Evolutionary conservation across 495 filamentous ascomycete species (phyloP).

Genomic region (Lasiosphaeria hispida): DNA sequence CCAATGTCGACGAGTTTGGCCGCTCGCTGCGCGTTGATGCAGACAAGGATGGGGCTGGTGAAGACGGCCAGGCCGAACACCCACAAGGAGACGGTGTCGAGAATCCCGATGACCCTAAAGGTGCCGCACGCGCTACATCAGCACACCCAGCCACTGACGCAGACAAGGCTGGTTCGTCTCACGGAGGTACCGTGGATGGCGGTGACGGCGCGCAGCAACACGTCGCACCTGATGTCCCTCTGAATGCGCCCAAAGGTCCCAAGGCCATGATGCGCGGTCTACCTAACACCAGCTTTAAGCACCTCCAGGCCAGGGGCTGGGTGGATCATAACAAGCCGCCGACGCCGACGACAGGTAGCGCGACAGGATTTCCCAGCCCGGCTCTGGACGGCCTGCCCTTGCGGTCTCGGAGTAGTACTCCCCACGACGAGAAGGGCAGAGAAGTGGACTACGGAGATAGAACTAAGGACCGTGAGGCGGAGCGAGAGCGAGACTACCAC

Average conservation of each 20-base stretch:
- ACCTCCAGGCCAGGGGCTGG: constrained; percentile 49
- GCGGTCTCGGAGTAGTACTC: constrained; percentile 43
- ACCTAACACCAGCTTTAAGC: constrained; percentile 67
- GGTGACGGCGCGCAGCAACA: constrained; percentile 4
- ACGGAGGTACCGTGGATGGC: constrained; percentile 5
- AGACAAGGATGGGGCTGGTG: constrained; percentile 13
- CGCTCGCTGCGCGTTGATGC: constrained; percentile 40
- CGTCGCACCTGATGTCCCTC: constrained; percentile 44
- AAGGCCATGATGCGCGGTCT: constrained; percentile 89
- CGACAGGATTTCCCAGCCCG: constrained; percentile 33
- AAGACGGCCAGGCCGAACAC: constrained; percentile 29
- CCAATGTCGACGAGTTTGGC: constrained; percentile 54
- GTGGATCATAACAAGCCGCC: constrained; percentile 39
- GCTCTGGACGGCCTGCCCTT: constrained; percentile 25
- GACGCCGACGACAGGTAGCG: constrained; percentile 35
- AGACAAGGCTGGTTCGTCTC: constrained; percentile 6
- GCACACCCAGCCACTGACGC: not conserved
- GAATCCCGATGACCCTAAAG: constrained; percentile 9
- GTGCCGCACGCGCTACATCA: constrained; percentile 3
- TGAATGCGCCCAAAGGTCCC: constrained; percentile 82
- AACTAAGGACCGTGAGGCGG: constrained; percentile 22
- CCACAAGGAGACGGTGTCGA: constrained; percentile 21
- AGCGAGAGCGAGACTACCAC: constrained; percentile 26
- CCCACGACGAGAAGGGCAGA: constrained; percentile 25
- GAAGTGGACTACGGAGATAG: constrained; percentile 20